Evolutionary conservation across 169 alveolate genomes (phyloP).

Genomic region (Plasmodium billcollinsi): DNA sequence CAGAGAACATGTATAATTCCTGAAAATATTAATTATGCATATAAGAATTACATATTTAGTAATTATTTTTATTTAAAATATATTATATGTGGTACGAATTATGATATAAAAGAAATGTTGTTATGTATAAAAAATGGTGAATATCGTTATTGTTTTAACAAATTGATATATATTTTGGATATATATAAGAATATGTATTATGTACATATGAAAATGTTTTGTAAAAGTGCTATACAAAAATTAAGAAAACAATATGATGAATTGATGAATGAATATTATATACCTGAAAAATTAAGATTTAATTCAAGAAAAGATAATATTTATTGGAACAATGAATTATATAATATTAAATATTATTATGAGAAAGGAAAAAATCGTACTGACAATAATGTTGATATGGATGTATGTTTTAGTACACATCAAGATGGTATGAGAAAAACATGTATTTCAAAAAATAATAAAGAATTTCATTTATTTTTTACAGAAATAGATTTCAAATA

Average conservation of each 20-base stretch:
- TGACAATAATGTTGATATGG: not conserved
- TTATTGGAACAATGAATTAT: not conserved
- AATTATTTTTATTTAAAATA: constrained; percentile 39
- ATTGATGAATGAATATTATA: not conserved
- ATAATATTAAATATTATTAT: not conserved
- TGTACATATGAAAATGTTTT: constrained; percentile 2
- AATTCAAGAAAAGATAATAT: not conserved
- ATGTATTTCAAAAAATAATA: too few species aligned
- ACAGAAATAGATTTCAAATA: not conserved
- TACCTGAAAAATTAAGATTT: not conserved
- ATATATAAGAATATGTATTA: constrained; percentile 26
- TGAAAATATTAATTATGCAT: constrained; percentile 24
- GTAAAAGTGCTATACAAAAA: constrained; percentile 6
- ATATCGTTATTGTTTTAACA: constrained; percentile 4
- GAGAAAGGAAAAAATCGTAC: not conserved
- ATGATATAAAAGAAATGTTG: constrained; percentile 1
- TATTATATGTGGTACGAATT: not conserved
- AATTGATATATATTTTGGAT: constrained; percentile 2
- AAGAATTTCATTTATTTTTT: not conserved
- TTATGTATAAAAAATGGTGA: constrained; percentile 7
- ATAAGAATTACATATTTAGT: constrained; percentile 44
- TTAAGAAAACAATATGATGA: not conserved
- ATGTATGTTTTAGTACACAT: not conserved
- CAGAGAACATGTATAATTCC: constrained; percentile 17
- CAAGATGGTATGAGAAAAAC: too few species aligned